These are phyloP conservation scores for Hydnum rufescens DNA, from an alignment of 768 basidiomycete genomes.

Conservation along the genomic window DNA sequence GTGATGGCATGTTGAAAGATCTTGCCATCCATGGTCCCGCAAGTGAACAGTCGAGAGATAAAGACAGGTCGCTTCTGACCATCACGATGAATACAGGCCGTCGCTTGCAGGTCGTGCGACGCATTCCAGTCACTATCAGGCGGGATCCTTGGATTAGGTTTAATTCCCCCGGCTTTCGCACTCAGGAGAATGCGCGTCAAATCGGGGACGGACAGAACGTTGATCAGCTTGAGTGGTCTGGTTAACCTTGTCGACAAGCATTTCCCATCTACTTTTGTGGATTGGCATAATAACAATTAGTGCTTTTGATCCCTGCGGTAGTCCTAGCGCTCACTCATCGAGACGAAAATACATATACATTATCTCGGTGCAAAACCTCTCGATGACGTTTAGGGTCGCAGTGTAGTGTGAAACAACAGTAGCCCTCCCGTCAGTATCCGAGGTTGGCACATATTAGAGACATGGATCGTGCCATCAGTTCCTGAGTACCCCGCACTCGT, in stretches of 20 bases:
- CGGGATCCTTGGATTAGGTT: slow-evolving; percentile 84
- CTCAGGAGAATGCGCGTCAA: slow-evolving; percentile 49
- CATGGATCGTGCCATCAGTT: not conserved
- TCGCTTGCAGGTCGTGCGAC: slow-evolving; percentile 81
- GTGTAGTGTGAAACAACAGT: slow-evolving; percentile 95
- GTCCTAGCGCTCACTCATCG: slow-evolving; percentile 42
- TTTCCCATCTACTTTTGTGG: slow-evolving; percentile 31
- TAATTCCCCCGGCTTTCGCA: slow-evolving; percentile 90
- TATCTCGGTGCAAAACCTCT: slow-evolving; percentile 60
- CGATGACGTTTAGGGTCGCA: slow-evolving; percentile 77
- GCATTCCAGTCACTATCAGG: slow-evolving; percentile 98
- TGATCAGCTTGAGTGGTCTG: slow-evolving; percentile 44
- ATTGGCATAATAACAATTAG: not conserved
- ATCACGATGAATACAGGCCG: slow-evolving; percentile 95
- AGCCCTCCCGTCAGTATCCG: slow-evolving; percentile 82
- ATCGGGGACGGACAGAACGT: slow-evolving; percentile 16
- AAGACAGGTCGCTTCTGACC: slow-evolving; percentile 84
- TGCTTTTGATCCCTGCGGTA: not conserved
- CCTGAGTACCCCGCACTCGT: too few relatives aligned
- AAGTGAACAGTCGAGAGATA: slow-evolving; percentile 70
- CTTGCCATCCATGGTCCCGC: slow-evolving; percentile 88
- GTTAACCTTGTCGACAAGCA: slow-evolving; percentile 80
- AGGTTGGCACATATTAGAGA: not conserved
- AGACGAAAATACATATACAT: slow-evolving; percentile 64
- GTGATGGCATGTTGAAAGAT: slow-evolving; percentile 88